Conservation (phyloP, 129 eudicot genomes). For the Centaurea solstitialis region DNA sequence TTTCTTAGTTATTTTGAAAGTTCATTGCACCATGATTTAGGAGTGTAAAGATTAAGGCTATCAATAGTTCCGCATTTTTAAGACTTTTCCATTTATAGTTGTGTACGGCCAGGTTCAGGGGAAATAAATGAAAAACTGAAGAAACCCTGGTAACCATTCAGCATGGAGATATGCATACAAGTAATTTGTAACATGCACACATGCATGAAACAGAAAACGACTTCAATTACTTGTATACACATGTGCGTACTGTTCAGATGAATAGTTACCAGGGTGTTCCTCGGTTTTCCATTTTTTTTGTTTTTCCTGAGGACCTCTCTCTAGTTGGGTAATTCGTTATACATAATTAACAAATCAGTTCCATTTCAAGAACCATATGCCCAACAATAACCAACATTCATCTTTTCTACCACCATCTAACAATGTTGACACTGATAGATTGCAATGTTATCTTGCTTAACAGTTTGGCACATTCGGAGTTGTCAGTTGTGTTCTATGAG, state of each 20-base stretch:
- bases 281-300: no score
- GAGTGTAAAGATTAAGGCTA: background rate
- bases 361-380: background rate
- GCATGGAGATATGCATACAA: no score
- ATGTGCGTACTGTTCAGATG: no score
- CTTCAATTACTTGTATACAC: no score
- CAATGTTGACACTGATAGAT: background rate
- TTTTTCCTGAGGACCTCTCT: no score
- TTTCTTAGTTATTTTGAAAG: background rate
- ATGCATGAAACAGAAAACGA: no score
- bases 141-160: no score
- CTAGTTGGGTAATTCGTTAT: background rate
- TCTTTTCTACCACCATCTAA: background rate
- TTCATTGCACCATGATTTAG: background rate
- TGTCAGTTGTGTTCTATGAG: constrained; percentile 75
- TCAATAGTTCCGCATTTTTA: background rate
- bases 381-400: background rate
- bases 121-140: no score
- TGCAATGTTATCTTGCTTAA: background rate
- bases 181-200: no score
- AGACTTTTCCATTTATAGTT: background rate
- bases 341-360: background rate
- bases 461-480: constrained; percentile 89
- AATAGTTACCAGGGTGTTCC: no score
- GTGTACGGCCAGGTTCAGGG: background rate